Conservation (phyloP, 2,329 filamentous ascomycete species). For the Myriosclerotinia scirpicola region DNA sequence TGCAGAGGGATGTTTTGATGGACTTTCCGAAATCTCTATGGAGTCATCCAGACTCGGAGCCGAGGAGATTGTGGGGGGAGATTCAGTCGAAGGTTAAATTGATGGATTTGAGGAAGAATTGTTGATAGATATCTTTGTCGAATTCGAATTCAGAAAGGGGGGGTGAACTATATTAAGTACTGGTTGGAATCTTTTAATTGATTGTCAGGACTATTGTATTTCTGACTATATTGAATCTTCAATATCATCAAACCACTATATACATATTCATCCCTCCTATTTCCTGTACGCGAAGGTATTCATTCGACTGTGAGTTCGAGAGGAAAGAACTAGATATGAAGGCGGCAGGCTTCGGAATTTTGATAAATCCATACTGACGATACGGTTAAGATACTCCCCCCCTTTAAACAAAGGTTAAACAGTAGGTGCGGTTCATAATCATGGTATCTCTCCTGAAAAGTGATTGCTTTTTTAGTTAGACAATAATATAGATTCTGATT, state of each 20-base stretch:
- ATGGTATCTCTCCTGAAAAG: too few species aligned
- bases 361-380: background rate
- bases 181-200: background rate
- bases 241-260: background rate
- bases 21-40: background rate
- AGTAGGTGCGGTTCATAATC: too few species aligned
- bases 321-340: background rate
- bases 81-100: constrained; percentile 19
- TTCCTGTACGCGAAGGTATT: background rate
- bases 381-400: too few species aligned
- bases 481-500: too few species aligned
- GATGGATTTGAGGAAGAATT: constrained; percentile 13
- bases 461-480: too few species aligned
- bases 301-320: background rate
- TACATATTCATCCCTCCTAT: background rate
- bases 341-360: background rate
- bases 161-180: background rate
- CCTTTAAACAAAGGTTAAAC: too few species aligned
- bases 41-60: background rate
- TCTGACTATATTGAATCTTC: background rate
- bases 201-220: background rate
- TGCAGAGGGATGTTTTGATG: constrained; percentile 17
- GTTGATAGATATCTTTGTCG: background rate
- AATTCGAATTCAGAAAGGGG: background rate
- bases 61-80: constrained; percentile 1